Evolutionary conservation across 148 eudicot genomes (phyloP), one percentile per base, ranked within the genome.

Genomic region (Camellia japonica): DNA sequence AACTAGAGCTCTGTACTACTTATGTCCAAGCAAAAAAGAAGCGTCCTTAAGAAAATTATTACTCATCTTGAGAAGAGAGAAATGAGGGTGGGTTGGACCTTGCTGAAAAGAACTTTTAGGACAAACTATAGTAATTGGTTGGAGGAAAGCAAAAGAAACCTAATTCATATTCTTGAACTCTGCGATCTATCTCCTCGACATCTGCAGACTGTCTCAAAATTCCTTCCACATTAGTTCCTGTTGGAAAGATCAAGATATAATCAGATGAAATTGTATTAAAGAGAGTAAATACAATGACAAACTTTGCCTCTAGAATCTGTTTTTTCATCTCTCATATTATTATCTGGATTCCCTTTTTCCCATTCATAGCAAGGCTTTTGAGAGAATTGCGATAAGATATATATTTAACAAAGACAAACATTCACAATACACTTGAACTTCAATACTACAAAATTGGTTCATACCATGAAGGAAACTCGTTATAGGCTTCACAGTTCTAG

Each of bases 101-200:
- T 11, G 23, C 19, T 20, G 46, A 47, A n/a, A 47, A 66, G 52
- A 62, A 76, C 46, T 47, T 63, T 46, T 18, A 20, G 20, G 15
- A 76, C 42, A 30, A 55, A 15, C 46, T 11, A 38, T 41, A 58
- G 44, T 2, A 16, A 7, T 20, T 7, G 52, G 20, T 42, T 65
- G 10, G 49, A 75, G 71, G 11, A 62, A 59, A 81, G 74, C 19
- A 46, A 20, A 42, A 49, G 8, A 38, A 73, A 96, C 99, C 99
- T 91, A 90, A 91, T 85, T 97, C 99, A 86, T 94, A 97, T 86
- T 92, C 99, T 67, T 92, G 95, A 79, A 97, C 93, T 86, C 99
- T 92, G 78, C 86, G 89, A 80, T 92, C 99, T 71, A 97, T 98
- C 94, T 97, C 99, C 89, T 97, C 99, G 42, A 97, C 97, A 87